phyloP scores from a whole-genome alignment of 169 alveolate species.

The Plasmodium chabaudi region DNA sequence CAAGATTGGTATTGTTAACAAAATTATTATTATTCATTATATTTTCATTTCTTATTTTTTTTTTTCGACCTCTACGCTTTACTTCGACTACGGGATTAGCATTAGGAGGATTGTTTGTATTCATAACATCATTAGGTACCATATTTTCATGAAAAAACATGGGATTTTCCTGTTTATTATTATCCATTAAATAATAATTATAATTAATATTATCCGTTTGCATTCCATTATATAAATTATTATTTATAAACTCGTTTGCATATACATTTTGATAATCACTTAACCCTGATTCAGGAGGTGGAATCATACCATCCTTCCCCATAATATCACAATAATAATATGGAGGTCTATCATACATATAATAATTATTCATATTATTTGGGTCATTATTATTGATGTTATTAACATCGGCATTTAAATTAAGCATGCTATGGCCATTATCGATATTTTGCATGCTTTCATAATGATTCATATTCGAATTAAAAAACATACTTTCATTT shows the following conservation, averaged over 20 bases:
- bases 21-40: background rate
- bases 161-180: background rate
- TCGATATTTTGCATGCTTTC: background rate
- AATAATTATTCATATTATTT: background rate
- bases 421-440: background rate
- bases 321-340: slow-evolving; percentile 15
- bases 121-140: no score
- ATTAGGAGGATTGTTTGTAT: no score
- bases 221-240: background rate
- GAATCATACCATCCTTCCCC: slow-evolving; percentile 21
- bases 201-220: slow-evolving; percentile 6
- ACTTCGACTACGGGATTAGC: background rate
- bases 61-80: no score
- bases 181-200: slow-evolving; percentile 1
- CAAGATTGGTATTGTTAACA: background rate
- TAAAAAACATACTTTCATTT: background rate
- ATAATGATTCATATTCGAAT: background rate
- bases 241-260: slow-evolving; percentile 8
- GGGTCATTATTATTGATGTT: background rate
- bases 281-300: slow-evolving; percentile 8
- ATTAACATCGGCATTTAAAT: background rate
- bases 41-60: background rate
- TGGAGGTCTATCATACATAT: slow-evolving; percentile 2
- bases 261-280: background rate
- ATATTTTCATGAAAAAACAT: background rate